Percentiles rank a stretch among this genome's conserved stretches.
Conservation (phyloP, 192 early-diverging fungal species). For the Diversispora epigaea region DNA sequence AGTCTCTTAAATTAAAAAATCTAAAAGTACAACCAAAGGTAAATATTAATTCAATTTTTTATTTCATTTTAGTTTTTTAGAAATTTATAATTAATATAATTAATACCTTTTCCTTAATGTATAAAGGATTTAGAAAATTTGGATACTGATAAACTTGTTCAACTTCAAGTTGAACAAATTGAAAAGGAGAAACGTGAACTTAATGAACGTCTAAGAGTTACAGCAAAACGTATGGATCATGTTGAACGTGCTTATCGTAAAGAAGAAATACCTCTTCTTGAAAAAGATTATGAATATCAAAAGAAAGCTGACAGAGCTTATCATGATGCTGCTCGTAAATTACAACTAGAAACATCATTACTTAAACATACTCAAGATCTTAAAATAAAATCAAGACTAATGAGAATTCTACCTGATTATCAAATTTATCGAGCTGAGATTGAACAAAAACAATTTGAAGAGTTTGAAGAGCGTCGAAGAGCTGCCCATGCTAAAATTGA, state of each 20-base stretch:
- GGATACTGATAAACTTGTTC: slow-evolving; percentile 75
- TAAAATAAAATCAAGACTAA: slow-evolving; percentile 74
- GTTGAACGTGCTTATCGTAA: slow-evolving; percentile 90
- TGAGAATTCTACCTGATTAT: slow-evolving; percentile 83
- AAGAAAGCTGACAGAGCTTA: slow-evolving; percentile 78
- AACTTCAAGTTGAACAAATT: slow-evolving; percentile 85
- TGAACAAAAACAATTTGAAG: slow-evolving; percentile 58
- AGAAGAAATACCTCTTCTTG: slow-evolving; percentile 86
- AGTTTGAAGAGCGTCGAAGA: slow-evolving; percentile 53
- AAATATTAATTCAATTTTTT: background rate
- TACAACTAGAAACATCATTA: slow-evolving; percentile 62
- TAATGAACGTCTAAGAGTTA: slow-evolving; percentile 68
- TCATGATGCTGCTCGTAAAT: slow-evolving; percentile 72
- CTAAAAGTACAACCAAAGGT: slow-evolving; percentile 23
- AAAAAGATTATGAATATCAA: slow-evolving; percentile 88
- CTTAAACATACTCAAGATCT: slow-evolving; percentile 72
- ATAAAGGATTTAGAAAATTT: slow-evolving; percentile 76
- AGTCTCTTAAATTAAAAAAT: slow-evolving; percentile 67
- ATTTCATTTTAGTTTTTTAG: background rate
- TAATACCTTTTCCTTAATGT: background rate
- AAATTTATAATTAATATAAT: slow-evolving; percentile 1
- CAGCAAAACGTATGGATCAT: slow-evolving; percentile 84
- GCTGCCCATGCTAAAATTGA: slow-evolving; percentile 64
- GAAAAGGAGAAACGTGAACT: slow-evolving; percentile 89
- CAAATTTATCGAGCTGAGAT: slow-evolving; percentile 58